A percentile compares a stretch with the other conserved stretches of the same genome.
These are phyloP conservation scores for Paxillus involutus DNA, from an alignment of 768 basidiomycete genomes.

Conservation along the genomic window DNA sequence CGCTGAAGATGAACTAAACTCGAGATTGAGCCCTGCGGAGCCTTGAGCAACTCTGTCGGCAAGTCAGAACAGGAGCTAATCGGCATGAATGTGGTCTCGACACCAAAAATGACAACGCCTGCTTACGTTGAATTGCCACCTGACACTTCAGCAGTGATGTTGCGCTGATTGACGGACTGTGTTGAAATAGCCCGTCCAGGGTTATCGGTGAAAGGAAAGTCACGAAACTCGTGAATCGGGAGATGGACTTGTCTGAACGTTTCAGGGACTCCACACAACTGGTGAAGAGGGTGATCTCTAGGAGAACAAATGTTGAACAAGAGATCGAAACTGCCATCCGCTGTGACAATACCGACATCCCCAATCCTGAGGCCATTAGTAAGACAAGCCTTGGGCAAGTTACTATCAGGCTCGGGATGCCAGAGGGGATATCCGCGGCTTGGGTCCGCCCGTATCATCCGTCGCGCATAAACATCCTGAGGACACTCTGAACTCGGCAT, in stretches of 20 bases:
- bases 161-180: too few species aligned
- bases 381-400: conserved; percentile 23
- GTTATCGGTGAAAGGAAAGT: neutral
- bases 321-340: conserved; percentile 35
- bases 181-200: too few species aligned
- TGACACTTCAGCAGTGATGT: too few species aligned
- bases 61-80: too few species aligned
- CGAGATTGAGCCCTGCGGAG: neutral
- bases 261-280: conserved; percentile 27
- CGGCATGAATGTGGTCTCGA: neutral
- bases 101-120: neutral
- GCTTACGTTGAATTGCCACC: too few species aligned
- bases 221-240: neutral
- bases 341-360: conserved; percentile 38
- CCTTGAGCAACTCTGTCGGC: too few species aligned
- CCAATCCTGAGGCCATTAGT: conserved; percentile 35
- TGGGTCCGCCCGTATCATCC: conserved; percentile 15
- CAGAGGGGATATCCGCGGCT: conserved; percentile 37
- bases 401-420: conserved; percentile 31
- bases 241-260: conserved; percentile 26
- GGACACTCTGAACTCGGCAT: too few species aligned
- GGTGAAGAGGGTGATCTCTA: conserved; percentile 29
- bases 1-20: conserved; percentile 16
- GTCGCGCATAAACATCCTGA: conserved; percentile 18
- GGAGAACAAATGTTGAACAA: conserved; percentile 39